phyloP scores from a whole-genome alignment of 2,329 filamentous ascomycete genomes.

The Talaromyces amestolkiae region DNA sequence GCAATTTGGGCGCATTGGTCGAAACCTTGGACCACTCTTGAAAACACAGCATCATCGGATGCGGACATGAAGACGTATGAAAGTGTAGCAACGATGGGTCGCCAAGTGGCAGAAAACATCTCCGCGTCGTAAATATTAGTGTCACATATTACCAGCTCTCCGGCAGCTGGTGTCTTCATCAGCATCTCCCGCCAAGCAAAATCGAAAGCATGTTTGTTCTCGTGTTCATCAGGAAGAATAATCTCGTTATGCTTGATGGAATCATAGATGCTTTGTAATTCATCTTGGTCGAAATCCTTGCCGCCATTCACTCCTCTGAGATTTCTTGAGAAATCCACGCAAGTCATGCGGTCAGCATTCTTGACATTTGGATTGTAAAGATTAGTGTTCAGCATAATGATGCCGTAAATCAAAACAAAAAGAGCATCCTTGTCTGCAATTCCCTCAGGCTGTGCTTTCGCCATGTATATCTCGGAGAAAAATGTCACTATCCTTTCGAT shows the following conservation, averaged over 20 bases:
- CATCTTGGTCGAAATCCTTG: slow-evolving; percentile 78
- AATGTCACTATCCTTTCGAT: slow-evolving; percentile 89
- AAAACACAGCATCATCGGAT: slow-evolving; percentile 93
- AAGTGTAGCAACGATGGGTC: slow-evolving; percentile 86
- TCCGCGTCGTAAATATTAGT: slow-evolving; percentile 96
- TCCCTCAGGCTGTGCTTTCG: slow-evolving; percentile 65
- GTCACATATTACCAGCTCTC: slow-evolving; percentile 72
- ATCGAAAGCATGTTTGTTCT: slow-evolving; percentile 94
- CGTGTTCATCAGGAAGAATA: slow-evolving; percentile 93
- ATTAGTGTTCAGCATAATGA: slow-evolving; percentile 97
- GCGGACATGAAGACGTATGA: slow-evolving; percentile 99
- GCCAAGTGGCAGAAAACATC: slow-evolving; percentile 97
- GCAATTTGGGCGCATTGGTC: slow-evolving; percentile 95
- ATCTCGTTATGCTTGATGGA: slow-evolving; percentile 93
- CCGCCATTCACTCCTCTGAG: slow-evolving; percentile 85
- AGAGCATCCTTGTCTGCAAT: slow-evolving; percentile 84
- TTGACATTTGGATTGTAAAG: slow-evolving; percentile 89
- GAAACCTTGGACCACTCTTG: slow-evolving; percentile 88
- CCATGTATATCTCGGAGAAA: slow-evolving; percentile 83
- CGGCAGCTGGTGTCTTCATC: slow-evolving; percentile 74
- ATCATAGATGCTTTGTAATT: slow-evolving; percentile 81
- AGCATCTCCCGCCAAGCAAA: slow-evolving; percentile 96
- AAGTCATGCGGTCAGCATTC: slow-evolving; percentile 75
- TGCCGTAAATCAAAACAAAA: slow-evolving; percentile 89
- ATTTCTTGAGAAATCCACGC: slow-evolving; percentile 79